Percentiles rank a stretch among this genome's conserved stretches.
Evolutionary conservation across 2,329 filamentous ascomycete genomes (phyloP).

Genomic region (Chalaropsis ovoidea): DNA sequence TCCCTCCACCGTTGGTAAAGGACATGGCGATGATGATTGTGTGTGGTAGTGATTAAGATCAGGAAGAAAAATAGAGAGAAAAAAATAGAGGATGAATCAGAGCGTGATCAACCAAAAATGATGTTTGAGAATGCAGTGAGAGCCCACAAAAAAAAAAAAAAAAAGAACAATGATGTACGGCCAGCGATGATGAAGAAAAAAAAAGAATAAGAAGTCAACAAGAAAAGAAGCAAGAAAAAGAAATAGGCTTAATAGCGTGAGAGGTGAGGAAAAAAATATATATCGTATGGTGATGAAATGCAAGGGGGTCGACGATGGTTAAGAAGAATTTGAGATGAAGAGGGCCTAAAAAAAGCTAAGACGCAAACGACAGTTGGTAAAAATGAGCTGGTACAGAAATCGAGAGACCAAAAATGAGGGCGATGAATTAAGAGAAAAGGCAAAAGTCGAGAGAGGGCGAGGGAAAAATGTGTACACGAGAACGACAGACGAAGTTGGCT

Average conservation of each 20-base stretch:
- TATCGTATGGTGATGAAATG: conserved; percentile 16
- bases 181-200: conserved; percentile 11
- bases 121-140: conserved; percentile 1
- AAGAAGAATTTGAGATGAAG: conserved; percentile 8
- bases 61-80: conserved; percentile 10
- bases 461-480: conserved; percentile 2
- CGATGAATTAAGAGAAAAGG: neutral
- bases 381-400: conserved; percentile 1
- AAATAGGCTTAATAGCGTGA: conserved; percentile 8
- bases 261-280: conserved; percentile 9
- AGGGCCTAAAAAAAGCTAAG: conserved; percentile 10
- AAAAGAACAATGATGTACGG: neutral
- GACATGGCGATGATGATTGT: conserved; percentile 39
- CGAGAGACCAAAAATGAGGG: neutral
- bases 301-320: conserved; percentile 11
- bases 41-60: neutral
- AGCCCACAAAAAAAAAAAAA: neutral
- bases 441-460: neutral
- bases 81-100: conserved; percentile 15
- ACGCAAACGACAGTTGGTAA: conserved; percentile 8
- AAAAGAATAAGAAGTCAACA: conserved; percentile 10
- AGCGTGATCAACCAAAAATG: conserved; percentile 11
- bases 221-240: conserved; percentile 17
- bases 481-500: conserved; percentile 15
- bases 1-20: conserved; percentile 54